phyloP scores from a whole-genome alignment of 1,139 yeast species.

The Nakaseomyces glabratus region DNA sequence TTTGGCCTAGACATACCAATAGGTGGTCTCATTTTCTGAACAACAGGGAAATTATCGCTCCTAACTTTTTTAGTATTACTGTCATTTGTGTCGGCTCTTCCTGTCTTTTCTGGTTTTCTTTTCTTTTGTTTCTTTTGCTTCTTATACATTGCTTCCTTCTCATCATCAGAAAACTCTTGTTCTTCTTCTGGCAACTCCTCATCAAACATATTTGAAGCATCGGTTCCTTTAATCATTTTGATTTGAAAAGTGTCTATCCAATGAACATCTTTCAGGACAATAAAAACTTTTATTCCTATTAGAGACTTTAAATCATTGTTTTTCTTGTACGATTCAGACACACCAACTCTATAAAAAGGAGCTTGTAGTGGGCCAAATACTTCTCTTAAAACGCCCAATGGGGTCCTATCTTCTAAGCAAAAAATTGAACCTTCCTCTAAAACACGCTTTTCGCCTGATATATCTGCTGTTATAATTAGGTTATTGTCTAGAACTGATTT shows the following conservation, averaged over 20 bases:
- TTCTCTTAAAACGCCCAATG: conserved; percentile 80
- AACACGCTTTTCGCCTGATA: conserved; percentile 79
- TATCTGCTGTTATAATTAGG: conserved; percentile 61
- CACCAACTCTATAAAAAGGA: conserved; percentile 76
- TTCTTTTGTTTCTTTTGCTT: conserved; percentile 49
- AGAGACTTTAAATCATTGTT: conserved; percentile 39
- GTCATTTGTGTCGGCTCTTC: conserved; percentile 9
- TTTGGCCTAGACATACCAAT: conserved; percentile 11
- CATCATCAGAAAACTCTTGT: conserved; percentile 93
- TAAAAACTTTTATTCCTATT: conserved; percentile 55
- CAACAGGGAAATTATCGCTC: not conserved
- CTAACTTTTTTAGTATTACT: conserved; percentile 12
- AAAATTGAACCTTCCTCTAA: conserved; percentile 74
- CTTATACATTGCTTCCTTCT: conserved; percentile 47
- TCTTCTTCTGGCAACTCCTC: conserved; percentile 91
- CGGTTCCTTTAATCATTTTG: conserved; percentile 70
- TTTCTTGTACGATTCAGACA: conserved; percentile 35
- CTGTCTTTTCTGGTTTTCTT: conserved; percentile 30
- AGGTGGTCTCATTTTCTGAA: conserved; percentile 10
- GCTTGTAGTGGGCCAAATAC: conserved; percentile 81
- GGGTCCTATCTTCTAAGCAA: conserved; percentile 62
- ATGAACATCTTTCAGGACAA: conserved; percentile 73
- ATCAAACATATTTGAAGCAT: conserved; percentile 90
- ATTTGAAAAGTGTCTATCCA: conserved; percentile 70
- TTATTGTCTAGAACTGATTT: conserved; percentile 63